These are phyloP conservation scores for Ophiostoma piceae DNA, from an alignment of 2,329 filamentous ascomycete genomes.

Conservation along the genomic window DNA sequence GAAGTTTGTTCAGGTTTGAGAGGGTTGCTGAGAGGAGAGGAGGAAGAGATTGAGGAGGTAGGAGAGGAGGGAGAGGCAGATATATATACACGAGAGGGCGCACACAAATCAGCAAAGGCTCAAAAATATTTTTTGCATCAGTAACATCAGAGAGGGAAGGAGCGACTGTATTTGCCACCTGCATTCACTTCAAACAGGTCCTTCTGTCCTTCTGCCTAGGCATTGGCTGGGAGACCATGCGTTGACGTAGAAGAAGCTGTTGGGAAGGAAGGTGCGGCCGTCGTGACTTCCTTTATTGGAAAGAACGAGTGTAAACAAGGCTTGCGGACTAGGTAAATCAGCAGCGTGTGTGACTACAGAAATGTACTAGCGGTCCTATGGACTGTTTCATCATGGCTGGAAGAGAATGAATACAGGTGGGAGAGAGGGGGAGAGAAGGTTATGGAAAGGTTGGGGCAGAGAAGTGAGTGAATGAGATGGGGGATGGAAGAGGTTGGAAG, in stretches of 20 bases:
- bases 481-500: background rate
- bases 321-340: background rate
- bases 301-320: background rate
- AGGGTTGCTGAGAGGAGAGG: background rate
- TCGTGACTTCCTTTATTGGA: background rate
- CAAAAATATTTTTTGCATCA: background rate
- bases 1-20: background rate
- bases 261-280: background rate
- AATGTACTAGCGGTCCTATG: background rate
- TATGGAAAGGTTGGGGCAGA: background rate
- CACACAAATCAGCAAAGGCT: background rate
- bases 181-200: background rate
- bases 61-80: background rate
- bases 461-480: background rate
- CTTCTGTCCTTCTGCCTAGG: too few species aligned
- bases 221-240: background rate
- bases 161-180: background rate
- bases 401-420: background rate
- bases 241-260: background rate
- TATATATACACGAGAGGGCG: background rate
- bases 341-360: background rate
- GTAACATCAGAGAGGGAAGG: background rate
- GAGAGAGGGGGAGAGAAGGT: background rate
- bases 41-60: background rate
- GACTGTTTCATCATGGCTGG: background rate